Base-by-base conservation (phyloP, 371 early-diverging fungal genomes). In the Apophysomyces ossiformis region DNA sequence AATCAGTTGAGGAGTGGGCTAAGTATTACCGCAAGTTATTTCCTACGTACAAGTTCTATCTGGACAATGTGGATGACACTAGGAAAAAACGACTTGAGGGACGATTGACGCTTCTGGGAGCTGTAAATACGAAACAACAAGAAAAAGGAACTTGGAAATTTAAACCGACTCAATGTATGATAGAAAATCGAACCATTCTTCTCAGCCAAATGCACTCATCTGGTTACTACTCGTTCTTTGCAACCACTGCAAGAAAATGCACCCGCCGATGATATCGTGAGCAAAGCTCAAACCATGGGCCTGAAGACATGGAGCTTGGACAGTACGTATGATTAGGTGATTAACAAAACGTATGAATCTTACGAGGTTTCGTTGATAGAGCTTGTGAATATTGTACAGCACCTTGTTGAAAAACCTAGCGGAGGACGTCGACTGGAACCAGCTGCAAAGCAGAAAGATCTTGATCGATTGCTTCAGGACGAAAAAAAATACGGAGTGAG, bases 161-260 rank as follows among this genome's bases (percentile, higher is more conserved):
- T 21, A 35, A 37, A 2, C 18, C 35, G 35, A 44, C 37, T 45
- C n/a, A 5, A 38, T 43, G 13, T 62, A 5, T 60, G 18, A 0
- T 67, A 78, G 78, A 60, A 66, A n/a, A 63, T 65, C 11, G 83
- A 79, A 36, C 56, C 74, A 15, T 82, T 82, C 63, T 82, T 79
- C 44, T 82, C 83, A 26, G 67, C 63, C 7, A 74, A 79, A 60
- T 82, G 83, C 43, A 82, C 83, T 2, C 83, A 82, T 63, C 58
- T 82, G 12, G 71, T 79, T 1, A 82, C 83, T 1, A 69, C 69
- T 13, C 72, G 72, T 60, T 57, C 70, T 8, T 61, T 76, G 21
- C 65, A 67, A 41, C 21, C 56, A 9, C 54, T 46, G 35, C 64
- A 65, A 45, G 65, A 69, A 21, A 79, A 74, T 43, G 46, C 58